A percentile compares a stretch with the other conserved stretches of the same genome.
Evolutionary conservation across 352 stramenopile species (phyloP).

Genomic region (Phytophthora sp.): DNA sequence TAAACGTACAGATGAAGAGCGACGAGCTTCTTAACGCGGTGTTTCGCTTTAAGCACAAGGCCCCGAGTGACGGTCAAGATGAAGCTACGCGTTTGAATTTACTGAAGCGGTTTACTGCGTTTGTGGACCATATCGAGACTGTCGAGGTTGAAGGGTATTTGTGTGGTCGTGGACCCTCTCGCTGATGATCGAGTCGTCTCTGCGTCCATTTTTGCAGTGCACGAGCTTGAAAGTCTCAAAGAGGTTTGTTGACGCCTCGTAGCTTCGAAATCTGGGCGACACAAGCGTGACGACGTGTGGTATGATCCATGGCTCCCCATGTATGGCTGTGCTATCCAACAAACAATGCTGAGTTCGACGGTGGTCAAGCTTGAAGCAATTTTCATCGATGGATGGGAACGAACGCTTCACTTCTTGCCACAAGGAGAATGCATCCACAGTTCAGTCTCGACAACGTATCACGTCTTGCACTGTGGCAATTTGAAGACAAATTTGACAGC

Average conservation of each 20-base stretch:
- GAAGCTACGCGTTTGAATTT: background rate
- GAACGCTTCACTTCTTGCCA: slow-evolving; percentile 40
- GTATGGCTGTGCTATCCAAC: slow-evolving; percentile 55
- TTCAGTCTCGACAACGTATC: slow-evolving; percentile 37
- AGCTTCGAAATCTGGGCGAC: background rate
- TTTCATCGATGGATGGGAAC: slow-evolving; percentile 51
- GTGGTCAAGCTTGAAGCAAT: slow-evolving; percentile 43
- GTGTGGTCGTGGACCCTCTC: slow-evolving; percentile 21
- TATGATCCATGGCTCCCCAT: slow-evolving; percentile 52
- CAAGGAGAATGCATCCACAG: slow-evolving; percentile 43
- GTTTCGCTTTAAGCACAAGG: slow-evolving; percentile 56
- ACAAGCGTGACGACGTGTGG: slow-evolving; percentile 35
- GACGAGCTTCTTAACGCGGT: slow-evolving; percentile 36
- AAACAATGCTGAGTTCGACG: slow-evolving; percentile 18
- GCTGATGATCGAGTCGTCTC: slow-evolving; percentile 35
- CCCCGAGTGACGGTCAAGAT: slow-evolving; percentile 36
- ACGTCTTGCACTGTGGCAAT: slow-evolving; percentile 43
- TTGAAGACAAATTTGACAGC: slow-evolving; percentile 22
- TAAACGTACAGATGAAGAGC: slow-evolving; percentile 9
- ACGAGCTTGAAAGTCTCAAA: slow-evolving; percentile 35
- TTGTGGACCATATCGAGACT: background rate
- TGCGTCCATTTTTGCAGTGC: slow-evolving; percentile 27
- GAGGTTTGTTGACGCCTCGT: slow-evolving; percentile 17
- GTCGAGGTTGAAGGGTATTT: slow-evolving; percentile 12
- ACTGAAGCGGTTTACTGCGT: slow-evolving; percentile 18